phyloP scores from a whole-genome alignment of 495 filamentous ascomycete genomes.

The Penicillium turbatum region DNA sequence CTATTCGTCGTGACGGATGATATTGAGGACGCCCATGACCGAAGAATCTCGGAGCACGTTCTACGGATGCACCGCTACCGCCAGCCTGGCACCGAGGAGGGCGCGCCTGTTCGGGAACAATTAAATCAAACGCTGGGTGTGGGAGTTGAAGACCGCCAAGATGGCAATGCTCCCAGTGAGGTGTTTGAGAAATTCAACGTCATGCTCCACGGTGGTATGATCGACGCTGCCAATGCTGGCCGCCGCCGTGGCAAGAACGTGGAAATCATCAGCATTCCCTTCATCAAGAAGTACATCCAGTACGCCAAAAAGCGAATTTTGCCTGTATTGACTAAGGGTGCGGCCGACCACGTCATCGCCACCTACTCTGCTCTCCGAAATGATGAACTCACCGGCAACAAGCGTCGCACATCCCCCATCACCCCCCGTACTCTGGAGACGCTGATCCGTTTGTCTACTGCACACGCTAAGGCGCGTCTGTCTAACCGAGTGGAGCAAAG shows the following conservation, averaged over 20 bases:
- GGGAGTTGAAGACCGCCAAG: slow-evolving; percentile 73
- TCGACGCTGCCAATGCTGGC: slow-evolving; percentile 47
- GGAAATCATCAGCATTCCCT: slow-evolving; percentile 95
- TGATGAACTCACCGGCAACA: slow-evolving; percentile 91
- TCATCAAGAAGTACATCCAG: slow-evolving; percentile 99
- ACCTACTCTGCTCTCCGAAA: slow-evolving; percentile 94
- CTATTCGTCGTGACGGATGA: slow-evolving; percentile 98
- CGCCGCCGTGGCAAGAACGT: slow-evolving; percentile 69
- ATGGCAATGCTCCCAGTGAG: slow-evolving; percentile 69
- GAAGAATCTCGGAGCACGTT: slow-evolving; percentile 93
- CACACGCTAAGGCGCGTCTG: slow-evolving; percentile 89
- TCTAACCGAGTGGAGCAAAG: slow-evolving; percentile 90
- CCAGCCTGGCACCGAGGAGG: slow-evolving; percentile 90
- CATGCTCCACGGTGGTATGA: slow-evolving; percentile 92
- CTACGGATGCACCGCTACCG: slow-evolving; percentile 97
- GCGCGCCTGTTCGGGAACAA: slow-evolving; percentile 90
- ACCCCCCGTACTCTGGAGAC: slow-evolving; percentile 97
- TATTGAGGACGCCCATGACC: slow-evolving; percentile 87
- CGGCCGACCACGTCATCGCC: slow-evolving; percentile 84
- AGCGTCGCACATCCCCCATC: slow-evolving; percentile 89
- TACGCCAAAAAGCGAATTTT: slow-evolving; percentile 92
- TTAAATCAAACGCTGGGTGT: slow-evolving; percentile 81
- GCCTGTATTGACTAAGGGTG: slow-evolving; percentile 87
- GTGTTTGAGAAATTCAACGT: slow-evolving; percentile 96
- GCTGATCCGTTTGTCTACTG: slow-evolving; percentile 92